These are phyloP conservation scores for Litchi chinensis DNA, from an alignment of 345 rosid genomes.

Conservation along the genomic window DNA sequence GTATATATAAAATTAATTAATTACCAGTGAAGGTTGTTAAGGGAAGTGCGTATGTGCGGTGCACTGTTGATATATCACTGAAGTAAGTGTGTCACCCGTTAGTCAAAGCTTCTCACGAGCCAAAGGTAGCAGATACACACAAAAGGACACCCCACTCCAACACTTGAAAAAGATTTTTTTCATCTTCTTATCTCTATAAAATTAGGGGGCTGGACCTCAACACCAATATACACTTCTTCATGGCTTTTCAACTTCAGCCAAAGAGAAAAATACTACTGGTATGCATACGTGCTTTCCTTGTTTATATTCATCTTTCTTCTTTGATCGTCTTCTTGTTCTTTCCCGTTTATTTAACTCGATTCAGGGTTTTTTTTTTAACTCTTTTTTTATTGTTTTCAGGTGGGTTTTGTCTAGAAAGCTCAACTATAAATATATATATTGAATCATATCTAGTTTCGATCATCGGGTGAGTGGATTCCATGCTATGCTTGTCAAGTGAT, in stretches of 20 bases:
- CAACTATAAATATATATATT: neutral
- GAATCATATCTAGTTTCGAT: neutral
- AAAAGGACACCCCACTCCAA: neutral
- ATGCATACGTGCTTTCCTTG: neutral
- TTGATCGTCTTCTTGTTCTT: neutral
- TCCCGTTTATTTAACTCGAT: neutral
- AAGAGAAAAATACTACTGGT: neutral
- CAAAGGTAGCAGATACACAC: slow-evolving; percentile 10
- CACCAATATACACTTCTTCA: neutral
- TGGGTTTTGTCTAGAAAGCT: neutral
- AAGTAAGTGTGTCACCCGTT: slow-evolving; percentile 25
- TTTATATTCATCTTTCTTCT: neutral
- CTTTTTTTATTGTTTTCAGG: neutral
- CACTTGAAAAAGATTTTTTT: neutral
- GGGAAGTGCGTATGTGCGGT: too few relatives aligned
- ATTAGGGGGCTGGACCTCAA: neutral
- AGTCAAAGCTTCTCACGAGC: slow-evolving; percentile 44
- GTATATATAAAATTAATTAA: too few relatives aligned
- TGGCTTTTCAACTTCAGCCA: neutral
- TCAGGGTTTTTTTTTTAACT: neutral
- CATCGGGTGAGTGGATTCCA: slow-evolving; percentile 53
- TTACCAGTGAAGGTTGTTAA: too few relatives aligned
- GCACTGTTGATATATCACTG: slow-evolving; percentile 2
- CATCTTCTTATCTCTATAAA: slow-evolving; percentile 27
- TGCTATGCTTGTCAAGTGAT: slow-evolving; percentile 51